Base-by-base conservation (phyloP, 441 rosid genomes). In the Erysimum pusillum region DNA sequence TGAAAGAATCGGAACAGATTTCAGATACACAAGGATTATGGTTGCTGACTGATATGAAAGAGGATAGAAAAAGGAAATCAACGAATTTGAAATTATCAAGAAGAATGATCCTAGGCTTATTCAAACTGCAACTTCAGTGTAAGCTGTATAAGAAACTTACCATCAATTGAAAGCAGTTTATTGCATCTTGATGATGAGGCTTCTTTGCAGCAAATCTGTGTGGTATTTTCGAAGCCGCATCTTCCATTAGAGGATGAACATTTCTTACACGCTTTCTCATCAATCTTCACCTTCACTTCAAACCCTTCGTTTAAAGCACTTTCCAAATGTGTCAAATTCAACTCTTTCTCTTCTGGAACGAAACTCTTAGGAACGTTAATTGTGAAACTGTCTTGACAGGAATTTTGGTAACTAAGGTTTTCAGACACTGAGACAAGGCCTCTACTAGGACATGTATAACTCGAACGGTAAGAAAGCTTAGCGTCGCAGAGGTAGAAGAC, bases 271-370 rank as follows among this genome's bases (percentile, higher is more conserved):
- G 57, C 73, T 39, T 14, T 54, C 18, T 38, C 13, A 41, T 81
- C 82, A 0, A 56, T 57, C 65, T 72, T 82, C 81, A 84, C 77
- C 60, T 71, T 77, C 53, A 87, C 82, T 17, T 82, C 81, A 69
- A 91, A 89, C 41, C 96, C 91, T 65, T 60, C 9, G 6, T 5
- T 63, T 45, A 84, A 42, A 44, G 38, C 34, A 18, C 0, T 17
- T 52, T 20, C 7, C 22, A 84, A 2, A 1, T 0, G 1, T 2
- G 13, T 6, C 0, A 9, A 8, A 35, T 10, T 52, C 53, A 56
- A 20, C 31, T 0, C 0, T 13, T 48, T 3, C 2, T 9, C 2
- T 11, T 0, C 35, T 1, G 9, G 3, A 17, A 39, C 0, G 0
- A 7, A 34, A 0, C 4, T 7, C 28, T 45, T 49, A 36, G 70